Percentiles rank a stretch among this genome's conserved stretches.
Evolutionary conservation across 2,329 filamentous ascomycete species (phyloP).

Genomic region (Fusarium austroafricanum): DNA sequence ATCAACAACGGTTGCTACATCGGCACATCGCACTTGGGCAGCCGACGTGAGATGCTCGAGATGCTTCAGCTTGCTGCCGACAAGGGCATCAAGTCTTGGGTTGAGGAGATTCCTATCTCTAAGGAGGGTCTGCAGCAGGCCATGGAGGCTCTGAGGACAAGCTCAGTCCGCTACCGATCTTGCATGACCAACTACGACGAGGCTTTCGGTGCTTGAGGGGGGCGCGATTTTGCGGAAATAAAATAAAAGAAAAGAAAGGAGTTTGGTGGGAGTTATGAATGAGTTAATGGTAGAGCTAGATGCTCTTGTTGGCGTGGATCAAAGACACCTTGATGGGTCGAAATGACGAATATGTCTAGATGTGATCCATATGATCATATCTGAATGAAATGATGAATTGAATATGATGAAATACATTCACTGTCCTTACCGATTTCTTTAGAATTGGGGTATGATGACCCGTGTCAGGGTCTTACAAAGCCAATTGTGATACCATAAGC

Average conservation of each 20-base stretch:
- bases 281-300: conserved; percentile 30
- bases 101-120: conserved; percentile 79
- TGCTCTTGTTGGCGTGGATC: conserved; percentile 12
- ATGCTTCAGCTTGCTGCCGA: conserved; percentile 79
- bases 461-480: background rate
- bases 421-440: background rate
- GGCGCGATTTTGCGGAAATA: background rate
- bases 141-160: conserved; percentile 75
- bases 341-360: conserved; percentile 29
- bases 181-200: conserved; percentile 78
- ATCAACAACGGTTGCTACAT: conserved; percentile 80
- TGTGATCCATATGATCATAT: background rate
- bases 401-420: background rate
- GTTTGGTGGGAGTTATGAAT: conserved; percentile 20
- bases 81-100: conserved; percentile 76
- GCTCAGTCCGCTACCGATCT: conserved; percentile 80
- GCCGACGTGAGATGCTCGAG: conserved; percentile 74
- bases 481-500: background rate
- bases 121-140: conserved; percentile 77
- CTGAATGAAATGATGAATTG: conserved; percentile 32
- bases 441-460: no score
- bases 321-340: conserved; percentile 40
- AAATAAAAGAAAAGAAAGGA: conserved; percentile 2
- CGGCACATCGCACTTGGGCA: conserved; percentile 77
- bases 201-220: conserved; percentile 66